Base-by-base conservation (phyloP, 177 flowering plant genomes). In the Vitis hybrid region DNA sequence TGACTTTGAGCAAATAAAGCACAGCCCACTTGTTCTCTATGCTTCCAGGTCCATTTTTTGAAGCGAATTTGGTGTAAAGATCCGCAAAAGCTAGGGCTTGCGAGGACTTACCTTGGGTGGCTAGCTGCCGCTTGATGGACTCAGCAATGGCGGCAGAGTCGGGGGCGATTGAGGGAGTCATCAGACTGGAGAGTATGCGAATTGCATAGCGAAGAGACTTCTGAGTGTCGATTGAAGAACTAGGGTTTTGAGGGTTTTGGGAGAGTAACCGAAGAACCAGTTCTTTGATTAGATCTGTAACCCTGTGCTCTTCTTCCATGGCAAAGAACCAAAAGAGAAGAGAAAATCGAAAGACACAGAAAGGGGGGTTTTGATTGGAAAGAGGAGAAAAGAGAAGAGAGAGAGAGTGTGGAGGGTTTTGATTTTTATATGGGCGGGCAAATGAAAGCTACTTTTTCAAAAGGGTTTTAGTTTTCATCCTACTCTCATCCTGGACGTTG, bases 101-200 rank as follows among this genome's bases (percentile, higher is more conserved):
- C 16, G 97, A 91, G 58, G 97, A 90, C 71, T 85, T 88, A 79
- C 98, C 98, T 72, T 89, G 85, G 52, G 87, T 82, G 68, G 89
- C 98, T 65, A 94, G 91, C 2, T 79, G 87, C 19, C 97, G 91
- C 84, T 91, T 96, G 85, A 94, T 83, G 71, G 98, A 86, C 63
- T 96, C 98, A 5, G 93, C 97, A 78, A 96, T 82, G 66, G 98
- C 89, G 57, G 91, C 74, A 49, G 91, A 88, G 67, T 93, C 98
- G 4, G 86, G 75, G 8, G 95, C 76, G 65, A 92, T 77, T 9
- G 99, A 91, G 0, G 99, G 99, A 0, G 95, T 80, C 80, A 94
- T 78, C n/a, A 95, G 87, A 72, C 97, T 92, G 61, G 87, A 82
- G 62, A 96, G 88, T 52, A 96, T 85, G 35, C 98, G 88, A 35